phyloP scores from a whole-genome alignment of 306 rosid genomes.

The Trifolium fragiferum region DNA sequence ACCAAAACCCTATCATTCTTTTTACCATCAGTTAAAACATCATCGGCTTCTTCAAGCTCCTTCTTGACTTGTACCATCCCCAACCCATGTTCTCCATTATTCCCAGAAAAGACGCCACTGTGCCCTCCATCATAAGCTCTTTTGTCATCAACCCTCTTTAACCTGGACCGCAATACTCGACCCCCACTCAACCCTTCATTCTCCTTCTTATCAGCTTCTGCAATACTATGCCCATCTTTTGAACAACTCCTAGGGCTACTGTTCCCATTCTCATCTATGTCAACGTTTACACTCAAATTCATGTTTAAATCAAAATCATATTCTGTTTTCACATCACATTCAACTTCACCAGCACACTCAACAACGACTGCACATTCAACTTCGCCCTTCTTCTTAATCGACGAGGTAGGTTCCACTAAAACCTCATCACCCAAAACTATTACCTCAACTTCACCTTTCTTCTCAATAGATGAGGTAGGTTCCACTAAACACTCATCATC shows the following conservation, averaged over 20 bases:
- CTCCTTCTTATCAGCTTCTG: constrained; percentile 31
- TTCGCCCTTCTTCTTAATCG: not conserved
- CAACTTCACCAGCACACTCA: constrained; percentile 7
- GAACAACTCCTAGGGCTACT: constrained; percentile 39
- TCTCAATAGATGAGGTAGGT: not conserved
- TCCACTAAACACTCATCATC: not conserved
- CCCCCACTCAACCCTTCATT: constrained; percentile 40
- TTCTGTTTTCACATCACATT: constrained; percentile 35
- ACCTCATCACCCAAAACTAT: not conserved
- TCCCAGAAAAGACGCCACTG: constrained; percentile 33
- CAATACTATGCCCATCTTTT: not conserved
- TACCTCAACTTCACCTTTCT: not conserved
- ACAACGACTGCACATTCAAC: not conserved
- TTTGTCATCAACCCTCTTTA: constrained; percentile 36
- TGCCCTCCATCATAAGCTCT: constrained; percentile 43
- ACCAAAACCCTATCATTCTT: constrained; percentile 20
- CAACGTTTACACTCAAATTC: constrained; percentile 46
- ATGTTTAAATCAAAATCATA: constrained; percentile 42
- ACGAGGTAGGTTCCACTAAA: not conserved
- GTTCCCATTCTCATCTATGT: constrained; percentile 47
- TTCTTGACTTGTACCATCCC: constrained; percentile 43
- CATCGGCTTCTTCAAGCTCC: constrained; percentile 44
- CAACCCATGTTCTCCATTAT: constrained; percentile 26
- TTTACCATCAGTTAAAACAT: constrained; percentile 25
- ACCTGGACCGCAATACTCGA: constrained; percentile 71